Evolutionary conservation across 75 land plant species (phyloP).

Genomic region (Pseudotsuga menziesii): DNA sequence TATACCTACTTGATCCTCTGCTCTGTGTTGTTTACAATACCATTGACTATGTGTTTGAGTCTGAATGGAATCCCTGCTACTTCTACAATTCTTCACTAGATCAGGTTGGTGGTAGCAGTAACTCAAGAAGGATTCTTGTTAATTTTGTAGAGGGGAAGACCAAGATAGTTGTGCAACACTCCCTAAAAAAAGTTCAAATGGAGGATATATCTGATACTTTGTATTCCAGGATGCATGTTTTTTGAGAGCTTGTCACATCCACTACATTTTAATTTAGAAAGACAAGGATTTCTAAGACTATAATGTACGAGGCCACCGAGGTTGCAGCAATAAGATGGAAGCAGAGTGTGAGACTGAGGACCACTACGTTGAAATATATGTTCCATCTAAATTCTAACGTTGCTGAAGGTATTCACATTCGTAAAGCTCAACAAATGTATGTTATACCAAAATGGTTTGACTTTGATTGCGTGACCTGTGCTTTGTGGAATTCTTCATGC

Average conservation of each 20-base stretch:
- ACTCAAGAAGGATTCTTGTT: conserved; percentile 44
- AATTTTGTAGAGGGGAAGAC: conserved; percentile 35
- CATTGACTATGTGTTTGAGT: conserved; percentile 59
- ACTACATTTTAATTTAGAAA: conserved; percentile 16
- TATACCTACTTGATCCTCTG: conserved; percentile 68
- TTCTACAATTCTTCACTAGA: conserved; percentile 37
- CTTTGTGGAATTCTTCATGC: conserved; percentile 46
- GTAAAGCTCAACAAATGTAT: conserved; percentile 17
- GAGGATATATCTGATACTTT: conserved; percentile 75
- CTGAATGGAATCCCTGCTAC: conserved; percentile 72
- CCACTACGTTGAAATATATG: not conserved
- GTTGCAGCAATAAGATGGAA: not conserved
- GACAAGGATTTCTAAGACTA: conserved; percentile 11
- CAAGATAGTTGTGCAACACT: conserved; percentile 33
- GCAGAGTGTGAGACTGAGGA: not conserved
- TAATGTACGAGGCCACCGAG: too few relatives aligned
- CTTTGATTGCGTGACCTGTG: conserved; percentile 65
- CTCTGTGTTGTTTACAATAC: conserved; percentile 60
- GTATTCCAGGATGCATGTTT: conserved; percentile 38
- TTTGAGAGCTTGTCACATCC: conserved; percentile 33
- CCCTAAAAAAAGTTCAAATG: conserved; percentile 40
- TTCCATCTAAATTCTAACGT: conserved; percentile 37
- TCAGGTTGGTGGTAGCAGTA: conserved; percentile 25
- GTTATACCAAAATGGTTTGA: conserved; percentile 69
- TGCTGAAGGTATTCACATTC: conserved; percentile 46